Evolutionary conservation across 73 alveolate genomes (phyloP).

Genomic region (Symbiodinium pilosum): DNA sequence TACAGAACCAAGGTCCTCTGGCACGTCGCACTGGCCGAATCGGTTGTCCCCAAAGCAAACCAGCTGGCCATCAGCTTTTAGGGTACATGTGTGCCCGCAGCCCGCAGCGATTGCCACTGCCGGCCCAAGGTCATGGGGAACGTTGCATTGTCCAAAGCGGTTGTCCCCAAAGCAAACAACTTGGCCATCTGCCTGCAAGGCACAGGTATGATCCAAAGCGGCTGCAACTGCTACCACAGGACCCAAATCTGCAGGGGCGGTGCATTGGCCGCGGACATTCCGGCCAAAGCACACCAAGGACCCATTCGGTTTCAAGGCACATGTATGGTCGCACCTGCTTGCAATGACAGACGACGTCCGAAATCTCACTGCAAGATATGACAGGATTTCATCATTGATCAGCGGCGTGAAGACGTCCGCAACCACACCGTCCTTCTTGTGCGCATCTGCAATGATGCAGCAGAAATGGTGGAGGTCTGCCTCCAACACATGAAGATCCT

Average conservation of each 20-base stretch:
- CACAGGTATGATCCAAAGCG: neutral
- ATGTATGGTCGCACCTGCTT: neutral
- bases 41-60: slow-evolving; percentile 4
- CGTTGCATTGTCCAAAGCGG: neutral
- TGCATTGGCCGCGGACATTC: neutral
- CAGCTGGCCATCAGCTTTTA: neutral
- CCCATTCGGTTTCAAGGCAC: neutral
- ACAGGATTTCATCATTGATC: neutral
- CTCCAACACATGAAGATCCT: neutral
- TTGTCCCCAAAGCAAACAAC: neutral
- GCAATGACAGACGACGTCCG: neutral
- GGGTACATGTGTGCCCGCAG: slow-evolving; percentile 9
- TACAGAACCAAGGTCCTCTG: neutral
- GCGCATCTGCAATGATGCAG: neutral
- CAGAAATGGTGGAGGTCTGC: neutral
- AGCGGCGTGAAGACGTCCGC: neutral
- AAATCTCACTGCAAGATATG: neutral
- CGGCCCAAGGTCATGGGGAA: neutral
- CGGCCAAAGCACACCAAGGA: neutral
- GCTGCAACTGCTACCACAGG: neutral
- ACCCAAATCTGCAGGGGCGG: neutral
- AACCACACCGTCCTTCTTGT: neutral
- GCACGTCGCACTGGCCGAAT: neutral
- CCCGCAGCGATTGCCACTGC: neutral
- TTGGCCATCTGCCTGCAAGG: neutral